A percentile compares a stretch with the other conserved stretches of the same genome.
phyloP scores from a whole-genome alignment of 2,329 filamentous ascomycete species.

The Fusarium tjaetaba region DNA sequence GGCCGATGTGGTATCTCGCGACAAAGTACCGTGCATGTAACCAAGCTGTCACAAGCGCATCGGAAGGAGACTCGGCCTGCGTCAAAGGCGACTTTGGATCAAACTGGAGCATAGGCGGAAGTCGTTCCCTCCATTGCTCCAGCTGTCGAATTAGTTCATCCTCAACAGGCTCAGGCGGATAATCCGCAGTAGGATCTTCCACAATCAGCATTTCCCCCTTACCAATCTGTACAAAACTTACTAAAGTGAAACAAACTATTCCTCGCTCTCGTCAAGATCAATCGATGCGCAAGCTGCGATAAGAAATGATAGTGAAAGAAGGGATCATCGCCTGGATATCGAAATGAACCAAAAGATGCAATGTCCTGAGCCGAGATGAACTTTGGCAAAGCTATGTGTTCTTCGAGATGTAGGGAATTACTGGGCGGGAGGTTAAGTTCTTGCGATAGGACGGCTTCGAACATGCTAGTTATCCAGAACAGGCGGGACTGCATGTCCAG shows the following conservation, averaged over 20 bases:
- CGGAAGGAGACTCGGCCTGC: constrained; percentile 16
- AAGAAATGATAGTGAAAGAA: constrained; percentile 34
- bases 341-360: constrained; percentile 26
- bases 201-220: background rate
- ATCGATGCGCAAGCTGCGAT: constrained; percentile 29
- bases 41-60: constrained; percentile 21
- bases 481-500: constrained; percentile 33
- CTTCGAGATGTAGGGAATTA: constrained; percentile 19
- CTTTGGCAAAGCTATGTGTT: constrained; percentile 25
- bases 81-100: constrained; percentile 17
- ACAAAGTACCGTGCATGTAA: constrained; percentile 29
- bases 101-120: constrained; percentile 24
- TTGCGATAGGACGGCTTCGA: constrained; percentile 28
- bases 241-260: constrained; percentile 30
- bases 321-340: constrained; percentile 30
- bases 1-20: constrained; percentile 27
- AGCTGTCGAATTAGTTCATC: constrained; percentile 29
- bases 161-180: constrained; percentile 26
- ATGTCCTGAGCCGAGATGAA: constrained; percentile 32
- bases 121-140: constrained; percentile 20
- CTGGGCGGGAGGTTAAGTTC: constrained; percentile 27
- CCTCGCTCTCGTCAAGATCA: constrained; percentile 23
- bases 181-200: constrained; percentile 10
- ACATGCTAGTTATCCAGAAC: constrained; percentile 39
- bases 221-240: no score